phyloP scores from a whole-genome alignment of 2,329 filamentous ascomycete species.

The Alternaria brassicae region DNA sequence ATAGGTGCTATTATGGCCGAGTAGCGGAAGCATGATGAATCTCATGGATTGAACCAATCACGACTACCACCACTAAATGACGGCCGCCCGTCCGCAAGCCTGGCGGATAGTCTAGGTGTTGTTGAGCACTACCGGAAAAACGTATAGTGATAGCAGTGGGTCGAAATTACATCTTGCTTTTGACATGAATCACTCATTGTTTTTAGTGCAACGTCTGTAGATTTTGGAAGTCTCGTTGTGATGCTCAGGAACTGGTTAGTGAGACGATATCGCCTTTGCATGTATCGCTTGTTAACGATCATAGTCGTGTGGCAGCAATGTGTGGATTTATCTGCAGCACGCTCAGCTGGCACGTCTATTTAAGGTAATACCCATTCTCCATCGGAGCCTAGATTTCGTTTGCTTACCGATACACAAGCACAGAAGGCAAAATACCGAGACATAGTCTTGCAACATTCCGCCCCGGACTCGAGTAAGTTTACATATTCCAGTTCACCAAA shows the following conservation, averaged over 20 bases:
- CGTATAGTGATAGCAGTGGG: neutral
- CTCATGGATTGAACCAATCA: slow-evolving; percentile 4
- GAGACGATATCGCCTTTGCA: neutral
- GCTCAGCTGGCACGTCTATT: slow-evolving; percentile 26
- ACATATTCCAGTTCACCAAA: slow-evolving; percentile 18
- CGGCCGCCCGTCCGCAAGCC: slow-evolving; percentile 13
- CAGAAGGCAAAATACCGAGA: slow-evolving; percentile 32
- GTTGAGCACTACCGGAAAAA: slow-evolving; percentile 32
- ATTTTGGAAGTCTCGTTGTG: slow-evolving; percentile 38
- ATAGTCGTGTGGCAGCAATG: slow-evolving; percentile 15
- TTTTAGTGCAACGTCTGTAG: slow-evolving; percentile 41
- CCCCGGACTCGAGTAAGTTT: slow-evolving; percentile 20
- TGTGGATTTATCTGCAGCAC: slow-evolving; percentile 22
- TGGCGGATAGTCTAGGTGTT: slow-evolving; percentile 10
- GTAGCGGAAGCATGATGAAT: slow-evolving; percentile 25
- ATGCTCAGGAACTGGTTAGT: slow-evolving; percentile 31
- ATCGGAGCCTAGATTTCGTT: slow-evolving; percentile 21
- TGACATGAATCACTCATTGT: neutral
- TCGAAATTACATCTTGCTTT: slow-evolving; percentile 6
- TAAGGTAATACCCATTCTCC: slow-evolving; percentile 20
- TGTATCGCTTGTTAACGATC: neutral
- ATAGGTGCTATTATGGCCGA: slow-evolving; percentile 19
- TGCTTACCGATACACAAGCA: slow-evolving; percentile 37
- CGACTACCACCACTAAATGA: slow-evolving; percentile 10
- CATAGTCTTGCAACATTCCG: slow-evolving; percentile 34